Percentiles rank a stretch among this genome's conserved stretches.
Conservation (phyloP, 2,329 filamentous ascomycete species). For the Escovopsis sp. region DNA sequence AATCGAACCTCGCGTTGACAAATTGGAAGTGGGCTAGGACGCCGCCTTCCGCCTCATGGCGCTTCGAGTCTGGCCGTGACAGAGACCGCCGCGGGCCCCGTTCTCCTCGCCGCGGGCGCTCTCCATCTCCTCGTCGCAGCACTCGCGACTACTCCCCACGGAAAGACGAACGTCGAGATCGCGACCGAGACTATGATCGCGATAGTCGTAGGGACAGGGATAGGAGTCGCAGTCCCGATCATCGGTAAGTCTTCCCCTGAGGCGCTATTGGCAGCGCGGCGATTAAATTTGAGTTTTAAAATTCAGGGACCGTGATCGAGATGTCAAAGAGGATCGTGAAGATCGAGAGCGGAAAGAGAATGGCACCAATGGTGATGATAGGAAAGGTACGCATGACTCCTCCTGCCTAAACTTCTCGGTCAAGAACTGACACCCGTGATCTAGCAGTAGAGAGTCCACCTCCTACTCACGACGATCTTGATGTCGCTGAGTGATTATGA, state of each 20-base stretch:
- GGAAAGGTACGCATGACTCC: conserved; percentile 53
- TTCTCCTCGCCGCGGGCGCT: conserved; percentile 54
- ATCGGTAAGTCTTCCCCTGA: conserved; percentile 27
- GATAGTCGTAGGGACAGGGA: conserved; percentile 63
- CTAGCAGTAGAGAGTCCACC: conserved; percentile 53
- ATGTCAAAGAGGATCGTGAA: conserved; percentile 51
- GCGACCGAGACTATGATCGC: conserved; percentile 66
- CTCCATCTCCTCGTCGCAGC: conserved; percentile 64
- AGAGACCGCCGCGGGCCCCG: conserved; percentile 42
- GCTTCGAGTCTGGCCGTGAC: conserved; percentile 84
- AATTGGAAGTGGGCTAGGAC: conserved; percentile 87
- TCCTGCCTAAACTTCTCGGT: background rate
- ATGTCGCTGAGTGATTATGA: conserved; percentile 62
- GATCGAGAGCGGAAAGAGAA: conserved; percentile 63
- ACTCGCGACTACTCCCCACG: conserved; percentile 72
- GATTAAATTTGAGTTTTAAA: conserved; percentile 14
- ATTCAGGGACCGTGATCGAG: conserved; percentile 37
- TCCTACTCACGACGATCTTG: conserved; percentile 81
- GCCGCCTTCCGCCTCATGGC: conserved; percentile 94
- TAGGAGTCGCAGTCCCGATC: conserved; percentile 57
- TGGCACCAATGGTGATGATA: conserved; percentile 71
- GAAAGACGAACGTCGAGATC: conserved; percentile 74
- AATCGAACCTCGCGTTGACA: background rate
- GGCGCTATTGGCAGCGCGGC: background rate
- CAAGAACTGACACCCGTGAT: background rate